These are phyloP conservation scores for Penicillium herquei DNA, from an alignment of 495 filamentous ascomycete genomes.

Conservation along the genomic window DNA sequence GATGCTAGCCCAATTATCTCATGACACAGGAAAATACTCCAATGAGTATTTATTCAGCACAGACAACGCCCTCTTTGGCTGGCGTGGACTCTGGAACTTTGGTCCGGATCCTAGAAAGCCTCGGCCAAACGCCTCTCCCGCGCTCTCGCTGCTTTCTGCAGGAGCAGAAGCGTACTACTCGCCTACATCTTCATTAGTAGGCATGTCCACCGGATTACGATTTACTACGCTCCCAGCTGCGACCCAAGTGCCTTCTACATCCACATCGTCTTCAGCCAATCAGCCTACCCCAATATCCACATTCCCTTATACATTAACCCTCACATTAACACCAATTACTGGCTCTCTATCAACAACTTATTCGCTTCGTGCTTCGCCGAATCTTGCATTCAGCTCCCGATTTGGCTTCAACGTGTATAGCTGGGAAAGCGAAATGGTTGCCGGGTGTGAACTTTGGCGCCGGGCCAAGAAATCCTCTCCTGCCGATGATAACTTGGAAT, in stretches of 20 bases:
- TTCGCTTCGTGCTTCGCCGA: conserved; percentile 76
- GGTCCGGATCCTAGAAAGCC: conserved; percentile 68
- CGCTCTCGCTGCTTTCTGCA: conserved; percentile 58
- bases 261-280: conserved; percentile 23
- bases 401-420: conserved; percentile 98
- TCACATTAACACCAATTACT: conserved; percentile 89
- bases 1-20: conserved; percentile 75
- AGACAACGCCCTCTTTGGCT: conserved; percentile 82
- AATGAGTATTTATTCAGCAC: conserved; percentile 91
- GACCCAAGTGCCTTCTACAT: conserved; percentile 49
- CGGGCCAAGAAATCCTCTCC: conserved; percentile 43
- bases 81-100: conserved; percentile 92
- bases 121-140: conserved; percentile 19
- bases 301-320: conserved; percentile 87
- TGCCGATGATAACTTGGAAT: conserved; percentile 44
- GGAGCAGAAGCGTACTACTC: conserved; percentile 97
- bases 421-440: conserved; percentile 89
- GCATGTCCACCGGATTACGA: conserved; percentile 75
- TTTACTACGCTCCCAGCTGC: conserved; percentile 91
- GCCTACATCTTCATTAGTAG: conserved; percentile 83
- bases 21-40: conserved; percentile 84
- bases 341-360: conserved; percentile 88
- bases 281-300: conserved; percentile 39
- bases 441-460: conserved; percentile 89
- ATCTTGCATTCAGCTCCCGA: conserved; percentile 79